A percentile compares a stretch with the other conserved stretches of the same genome.
Conservation (phyloP, 108 stramenopile species). For the Cyclotella choctawhatcheeana region DNA sequence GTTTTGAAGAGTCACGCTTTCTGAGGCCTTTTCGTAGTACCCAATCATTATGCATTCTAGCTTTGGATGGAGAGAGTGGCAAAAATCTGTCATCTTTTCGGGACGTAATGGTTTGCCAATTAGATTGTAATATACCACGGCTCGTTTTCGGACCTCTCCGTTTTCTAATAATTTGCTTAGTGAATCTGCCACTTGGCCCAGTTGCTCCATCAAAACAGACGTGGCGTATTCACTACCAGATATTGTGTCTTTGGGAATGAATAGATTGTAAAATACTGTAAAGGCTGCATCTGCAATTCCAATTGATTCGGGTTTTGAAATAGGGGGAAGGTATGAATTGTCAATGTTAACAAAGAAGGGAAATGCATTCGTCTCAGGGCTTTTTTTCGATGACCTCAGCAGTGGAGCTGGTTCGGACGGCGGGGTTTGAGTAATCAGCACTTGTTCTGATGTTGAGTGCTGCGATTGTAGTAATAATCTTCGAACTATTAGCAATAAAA, state of each 20-base stretch:
- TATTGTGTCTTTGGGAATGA: conserved; percentile 36
- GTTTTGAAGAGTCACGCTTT: conserved; percentile 40
- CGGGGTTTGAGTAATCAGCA: background rate
- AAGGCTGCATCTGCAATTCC: conserved; percentile 4
- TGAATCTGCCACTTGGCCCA: conserved; percentile 44
- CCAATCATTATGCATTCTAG: conserved; percentile 35
- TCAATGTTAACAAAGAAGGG: background rate
- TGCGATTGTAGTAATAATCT: background rate
- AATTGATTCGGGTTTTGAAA: background rate
- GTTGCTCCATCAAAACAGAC: conserved; percentile 38
- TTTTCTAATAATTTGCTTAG: conserved; percentile 7
- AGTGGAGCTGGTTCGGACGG: background rate
- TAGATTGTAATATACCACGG: conserved; percentile 43
- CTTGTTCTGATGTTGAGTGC: conserved; percentile 1
- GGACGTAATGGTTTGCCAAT: conserved; percentile 42
- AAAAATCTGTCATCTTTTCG: conserved; percentile 31
- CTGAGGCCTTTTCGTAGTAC: conserved; percentile 40
- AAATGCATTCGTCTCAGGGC: background rate
- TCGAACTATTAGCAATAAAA: background rate
- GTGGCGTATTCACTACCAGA: conserved; percentile 30
- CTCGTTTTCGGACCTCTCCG: conserved; percentile 6
- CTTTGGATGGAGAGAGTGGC: conserved; percentile 20
- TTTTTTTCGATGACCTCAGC: background rate
- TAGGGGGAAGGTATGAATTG: background rate
- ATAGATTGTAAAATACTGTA: conserved; percentile 49